Evolutionary conservation across 495 filamentous ascomycete genomes (phyloP), one percentile per base, ranked within the genome.

Genomic region (Hyphodiscus hymeniophilus): DNA sequence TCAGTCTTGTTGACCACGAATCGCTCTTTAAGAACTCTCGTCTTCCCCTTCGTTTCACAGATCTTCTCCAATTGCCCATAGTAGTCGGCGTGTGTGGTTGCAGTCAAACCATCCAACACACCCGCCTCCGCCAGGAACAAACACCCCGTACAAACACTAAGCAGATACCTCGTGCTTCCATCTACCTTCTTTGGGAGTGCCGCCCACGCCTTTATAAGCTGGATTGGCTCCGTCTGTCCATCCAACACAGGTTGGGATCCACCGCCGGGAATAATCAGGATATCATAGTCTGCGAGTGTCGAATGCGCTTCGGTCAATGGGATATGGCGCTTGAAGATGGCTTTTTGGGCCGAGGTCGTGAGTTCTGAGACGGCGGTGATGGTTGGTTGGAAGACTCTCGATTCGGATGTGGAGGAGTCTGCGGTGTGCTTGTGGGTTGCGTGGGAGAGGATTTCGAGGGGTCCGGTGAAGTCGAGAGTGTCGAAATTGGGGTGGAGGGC

Each of bases 1-100:
- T 87, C 26, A 12, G 73, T 75, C 60, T 82, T 82, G 68, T 87
- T 87, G 58, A 89, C 84, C 10, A 89, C 76, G 55, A 86, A 89
- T 50, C 85, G 74, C 58, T 82, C 80, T 48, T 87, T 31, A 50
- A 86, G 68, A 31, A 90, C 80, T 44, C 84, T 80, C 47, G 80
- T 80, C 47, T 74, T 71, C 12, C 70, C 66, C 16, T 70, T 40
- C 42, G 71, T 67, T 28, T 69, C 63, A 16, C 67, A 65, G 39
- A 69, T 77, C 63, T 85, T 80, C 18, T 31, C 39, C 33, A 90
- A 68, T 13, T 65, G 76, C 40, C 70, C 75, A 48, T 82, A 68
- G 51, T 64, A 71, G 50, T 74, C 68, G 17, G 70, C 68, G 57
- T 86, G 82, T 31, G 83, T 85, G 3, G 81, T 85, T 20, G 84